A percentile compares a stretch with the other conserved stretches of the same genome.
phyloP scores from a whole-genome alignment of 768 basidiomycete species.

The Phallus indusiatus region DNA sequence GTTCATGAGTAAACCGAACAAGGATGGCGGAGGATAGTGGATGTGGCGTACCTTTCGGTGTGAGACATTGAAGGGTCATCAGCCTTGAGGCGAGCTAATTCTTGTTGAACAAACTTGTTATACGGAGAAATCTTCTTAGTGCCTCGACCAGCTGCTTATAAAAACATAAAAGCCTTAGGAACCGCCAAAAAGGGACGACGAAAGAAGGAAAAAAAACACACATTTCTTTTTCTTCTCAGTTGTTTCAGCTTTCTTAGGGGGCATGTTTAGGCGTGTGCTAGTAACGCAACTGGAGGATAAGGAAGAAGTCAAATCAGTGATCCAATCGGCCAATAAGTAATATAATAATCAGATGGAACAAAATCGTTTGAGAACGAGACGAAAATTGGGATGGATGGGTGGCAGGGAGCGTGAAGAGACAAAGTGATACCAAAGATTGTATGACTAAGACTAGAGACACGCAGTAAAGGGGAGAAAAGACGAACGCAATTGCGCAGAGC shows the following conservation, averaged over 20 bases:
- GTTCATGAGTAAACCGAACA: neutral
- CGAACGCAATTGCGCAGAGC: neutral
- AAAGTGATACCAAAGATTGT: neutral
- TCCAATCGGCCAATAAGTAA: neutral
- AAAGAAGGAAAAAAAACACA: conserved; percentile 23
- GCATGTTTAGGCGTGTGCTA: neutral
- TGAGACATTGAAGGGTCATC: conserved; percentile 62
- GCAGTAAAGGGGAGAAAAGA: neutral
- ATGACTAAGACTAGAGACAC: neutral
- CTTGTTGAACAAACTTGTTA: conserved; percentile 74
- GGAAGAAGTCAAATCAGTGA: neutral
- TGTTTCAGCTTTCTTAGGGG: conserved; percentile 24
- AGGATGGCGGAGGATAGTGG: neutral
- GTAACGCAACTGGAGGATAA: neutral
- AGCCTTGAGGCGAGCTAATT: conserved; percentile 73
- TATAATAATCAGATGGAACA: neutral
- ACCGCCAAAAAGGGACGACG: conserved; percentile 10
- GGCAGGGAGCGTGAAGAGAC: neutral
- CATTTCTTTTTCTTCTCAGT: conserved; percentile 49
- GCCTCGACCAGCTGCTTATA: conserved; percentile 22
- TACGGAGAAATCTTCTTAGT: conserved; percentile 53
- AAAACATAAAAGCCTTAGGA: neutral
- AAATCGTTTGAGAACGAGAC: neutral
- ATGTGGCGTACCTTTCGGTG: conserved; percentile 51
- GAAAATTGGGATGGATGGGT: neutral